Percentiles rank a stretch among this genome's conserved stretches.
Conservation (phyloP, 2,329 filamentous ascomycete genomes). For the Apiospora arundinis region DNA sequence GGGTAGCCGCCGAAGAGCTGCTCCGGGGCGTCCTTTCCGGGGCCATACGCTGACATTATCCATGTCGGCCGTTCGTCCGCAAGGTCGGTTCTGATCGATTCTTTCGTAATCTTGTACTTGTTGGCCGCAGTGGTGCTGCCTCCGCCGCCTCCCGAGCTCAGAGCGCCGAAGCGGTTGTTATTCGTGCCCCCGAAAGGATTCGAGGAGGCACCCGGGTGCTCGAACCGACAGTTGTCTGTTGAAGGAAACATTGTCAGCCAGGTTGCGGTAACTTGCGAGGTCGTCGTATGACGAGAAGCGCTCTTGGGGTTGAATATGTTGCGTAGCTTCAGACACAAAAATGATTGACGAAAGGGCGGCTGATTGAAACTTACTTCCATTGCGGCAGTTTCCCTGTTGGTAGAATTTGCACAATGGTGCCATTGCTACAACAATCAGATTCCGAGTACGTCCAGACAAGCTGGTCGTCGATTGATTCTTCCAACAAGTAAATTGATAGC, state of each 20-base stretch:
- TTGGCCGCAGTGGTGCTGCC: constrained; percentile 28
- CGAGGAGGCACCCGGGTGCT: constrained; percentile 54
- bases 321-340: not conserved
- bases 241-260: constrained; percentile 4
- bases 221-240: constrained; percentile 59
- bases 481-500: constrained; percentile 6
- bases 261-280: not conserved
- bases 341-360: not conserved
- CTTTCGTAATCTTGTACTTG: constrained; percentile 59
- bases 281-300: not conserved
- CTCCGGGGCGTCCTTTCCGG: constrained; percentile 75
- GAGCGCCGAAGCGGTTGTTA: constrained; percentile 41
- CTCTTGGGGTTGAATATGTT: not conserved
- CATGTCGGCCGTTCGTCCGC: constrained; percentile 77
- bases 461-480: constrained; percentile 17
- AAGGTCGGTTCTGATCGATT: constrained; percentile 70
- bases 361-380: constrained; percentile 58
- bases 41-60: constrained; percentile 87
- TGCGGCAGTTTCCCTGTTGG: constrained; percentile 68
- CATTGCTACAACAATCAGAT: constrained; percentile 36
- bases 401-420: constrained; percentile 66
- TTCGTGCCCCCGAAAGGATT: constrained; percentile 40
- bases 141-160: constrained; percentile 27
- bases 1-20: constrained; percentile 83
- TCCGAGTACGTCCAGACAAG: not conserved